Base-by-base conservation (phyloP, 2,329 filamentous ascomycete genomes). In the Alternaria ventricosa region DNA sequence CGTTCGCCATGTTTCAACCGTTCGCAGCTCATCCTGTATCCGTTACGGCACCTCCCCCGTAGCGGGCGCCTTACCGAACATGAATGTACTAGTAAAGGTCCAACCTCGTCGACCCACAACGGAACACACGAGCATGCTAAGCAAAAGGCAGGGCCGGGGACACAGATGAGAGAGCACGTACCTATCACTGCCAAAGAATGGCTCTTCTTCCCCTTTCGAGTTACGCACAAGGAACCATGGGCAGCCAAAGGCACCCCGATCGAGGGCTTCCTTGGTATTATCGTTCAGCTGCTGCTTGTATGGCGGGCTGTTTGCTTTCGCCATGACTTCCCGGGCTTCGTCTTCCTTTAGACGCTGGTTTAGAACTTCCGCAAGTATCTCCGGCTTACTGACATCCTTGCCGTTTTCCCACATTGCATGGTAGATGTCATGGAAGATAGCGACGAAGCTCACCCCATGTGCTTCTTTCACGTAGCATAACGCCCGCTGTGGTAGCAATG, bases 131-230 rank as follows among this genome's bases (percentile, higher is more conserved):
- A 50, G 28, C 12, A 36, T 20, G 25, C 20, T 23, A 23, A 45
- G 45, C 25, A 50, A 62, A 7, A 56, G 30, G 55, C 59, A 25
- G 25, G 23, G 9, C 30, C 9, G 15, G 23, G 22, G n/a, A 13
- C 18, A 20, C 30, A 25, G 30, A 27, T 46, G 25, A 59, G 22
- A 25, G 23, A 33, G 44, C 54, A 79, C 79, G 63, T 75, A 85
- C 87, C 88, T 82, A 80, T 94, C 92, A 79, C 90, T 93, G 3
- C 92, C 92, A 79, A 94, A 94, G 76, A 94, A 93, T 0, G 89
- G 87, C 80, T 92, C 89, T 53, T 84, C 84, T 60, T 84, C 78
- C 0, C 89, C 90, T 65, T 85, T 77, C 2, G 74, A 76, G 70
- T 90, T 88, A 18, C 83, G 84, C 4, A 89, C 91, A 86, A 88